These are phyloP conservation scores for Neolentinus lepideus DNA, from an alignment of 1,284 basidiomycete genomes.

Conservation along the genomic window DNA sequence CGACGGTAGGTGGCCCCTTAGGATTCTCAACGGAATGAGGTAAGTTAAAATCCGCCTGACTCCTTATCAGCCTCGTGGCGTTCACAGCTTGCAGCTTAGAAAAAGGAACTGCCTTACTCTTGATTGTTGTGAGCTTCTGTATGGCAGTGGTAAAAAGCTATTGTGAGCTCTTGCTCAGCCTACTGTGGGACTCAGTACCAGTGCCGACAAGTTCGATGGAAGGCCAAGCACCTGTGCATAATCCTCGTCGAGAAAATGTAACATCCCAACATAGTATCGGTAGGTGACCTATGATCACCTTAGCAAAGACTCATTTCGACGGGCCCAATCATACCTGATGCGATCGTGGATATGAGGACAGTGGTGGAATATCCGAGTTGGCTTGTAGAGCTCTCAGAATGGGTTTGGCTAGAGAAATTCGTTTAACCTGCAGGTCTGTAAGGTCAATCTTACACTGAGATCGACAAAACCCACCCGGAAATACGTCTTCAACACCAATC, in stretches of 20 bases:
- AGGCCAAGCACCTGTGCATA: constrained; percentile 57
- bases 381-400: constrained; percentile 86
- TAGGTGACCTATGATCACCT: constrained; percentile 64
- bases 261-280: constrained; percentile 90
- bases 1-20: constrained; percentile 81
- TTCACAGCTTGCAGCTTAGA: neutral
- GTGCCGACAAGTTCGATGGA: neutral
- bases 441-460: neutral
- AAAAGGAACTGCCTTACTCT: constrained; percentile 47
- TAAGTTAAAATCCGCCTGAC: constrained; percentile 82
- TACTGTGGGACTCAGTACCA: constrained; percentile 19
- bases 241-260: constrained; percentile 90
- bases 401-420: constrained; percentile 88
- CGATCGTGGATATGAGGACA: constrained; percentile 71
- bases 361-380: constrained; percentile 77
- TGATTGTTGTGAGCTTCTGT: constrained; percentile 62
- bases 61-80: neutral
- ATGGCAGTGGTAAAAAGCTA: constrained; percentile 80
- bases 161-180: constrained; percentile 79
- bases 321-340: constrained; percentile 63
- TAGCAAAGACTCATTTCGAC: constrained; percentile 11
- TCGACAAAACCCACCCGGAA: constrained; percentile 62
- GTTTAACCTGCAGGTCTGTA: constrained; percentile 57
- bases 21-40: constrained; percentile 82
- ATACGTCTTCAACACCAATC: constrained; percentile 89